A percentile compares a stretch with the other conserved stretches of the same genome.
Conservation (phyloP, 768 basidiomycete species). For the Tephrocybe sp. region DNA sequence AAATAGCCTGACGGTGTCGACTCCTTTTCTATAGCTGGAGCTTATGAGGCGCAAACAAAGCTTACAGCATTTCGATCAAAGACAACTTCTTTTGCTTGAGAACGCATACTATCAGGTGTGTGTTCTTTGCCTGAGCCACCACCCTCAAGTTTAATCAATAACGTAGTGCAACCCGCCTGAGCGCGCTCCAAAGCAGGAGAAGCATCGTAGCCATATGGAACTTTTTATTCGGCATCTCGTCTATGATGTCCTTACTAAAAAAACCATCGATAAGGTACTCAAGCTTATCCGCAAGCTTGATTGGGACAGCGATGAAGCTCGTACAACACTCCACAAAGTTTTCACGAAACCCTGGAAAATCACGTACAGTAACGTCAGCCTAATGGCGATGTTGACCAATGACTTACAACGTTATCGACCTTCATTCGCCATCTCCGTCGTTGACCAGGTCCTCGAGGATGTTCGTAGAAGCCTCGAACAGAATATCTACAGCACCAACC, state of each 20-base stretch:
- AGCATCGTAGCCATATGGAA: slow-evolving; percentile 82
- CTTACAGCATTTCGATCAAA: slow-evolving; percentile 88
- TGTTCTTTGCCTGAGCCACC: not conserved
- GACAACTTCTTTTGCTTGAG: slow-evolving; percentile 86
- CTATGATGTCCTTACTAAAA: slow-evolving; percentile 89
- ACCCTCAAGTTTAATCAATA: not conserved
- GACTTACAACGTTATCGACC: slow-evolving; percentile 93
- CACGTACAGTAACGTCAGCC: slow-evolving; percentile 84
- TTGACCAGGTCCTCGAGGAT: slow-evolving; percentile 95
- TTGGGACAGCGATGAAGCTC: slow-evolving; percentile 78
- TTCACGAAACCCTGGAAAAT: slow-evolving; percentile 99
- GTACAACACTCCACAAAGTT: slow-evolving; percentile 71
- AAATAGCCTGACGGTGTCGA: not conserved
- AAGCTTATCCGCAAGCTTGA: slow-evolving; percentile 91
- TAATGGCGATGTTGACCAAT: slow-evolving; percentile 92
- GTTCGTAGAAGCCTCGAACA: slow-evolving; percentile 88
- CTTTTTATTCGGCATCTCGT: slow-evolving; percentile 96
- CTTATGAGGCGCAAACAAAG: slow-evolving; percentile 93
- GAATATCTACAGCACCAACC: slow-evolving; percentile 93
- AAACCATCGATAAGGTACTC: slow-evolving; percentile 93
- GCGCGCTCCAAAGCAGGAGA: slow-evolving; percentile 79
- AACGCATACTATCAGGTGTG: slow-evolving; percentile 96
- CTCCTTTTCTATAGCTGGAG: slow-evolving; percentile 54
- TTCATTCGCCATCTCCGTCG: slow-evolving; percentile 80
- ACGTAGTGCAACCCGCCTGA: slow-evolving; percentile 94